Conservation (phyloP, 2,329 filamentous ascomycete species). For the Ophiostoma australiae region DNA sequence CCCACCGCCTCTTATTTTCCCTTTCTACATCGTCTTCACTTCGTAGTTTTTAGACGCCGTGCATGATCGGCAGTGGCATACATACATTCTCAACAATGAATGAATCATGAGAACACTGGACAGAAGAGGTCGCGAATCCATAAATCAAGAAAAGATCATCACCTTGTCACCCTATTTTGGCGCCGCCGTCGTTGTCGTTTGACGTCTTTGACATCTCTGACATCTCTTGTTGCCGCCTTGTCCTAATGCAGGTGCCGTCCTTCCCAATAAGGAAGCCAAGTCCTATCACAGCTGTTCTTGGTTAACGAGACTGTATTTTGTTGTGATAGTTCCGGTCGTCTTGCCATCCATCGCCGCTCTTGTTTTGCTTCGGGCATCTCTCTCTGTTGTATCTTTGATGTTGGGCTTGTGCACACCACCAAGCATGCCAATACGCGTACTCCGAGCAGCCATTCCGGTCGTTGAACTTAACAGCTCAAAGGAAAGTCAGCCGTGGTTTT, state of each 20-base stretch:
- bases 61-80: background rate
- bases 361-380: background rate
- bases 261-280: background rate
- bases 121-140: background rate
- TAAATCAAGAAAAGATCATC: background rate
- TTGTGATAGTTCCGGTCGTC: background rate
- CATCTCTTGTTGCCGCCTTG: background rate
- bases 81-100: background rate
- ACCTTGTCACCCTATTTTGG: background rate
- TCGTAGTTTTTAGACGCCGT: background rate
- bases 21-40: background rate
- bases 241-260: background rate
- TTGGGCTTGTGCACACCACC: slow-evolving; percentile 6
- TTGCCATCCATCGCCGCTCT: background rate
- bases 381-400: background rate
- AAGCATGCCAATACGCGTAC: background rate
- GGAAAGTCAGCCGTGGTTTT: no score
- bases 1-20: background rate
- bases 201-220: background rate
- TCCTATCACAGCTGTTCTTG: background rate
- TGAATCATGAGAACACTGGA: background rate
- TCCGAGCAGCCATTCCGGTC: background rate
- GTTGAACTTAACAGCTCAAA: background rate
- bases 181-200: background rate
- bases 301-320: background rate